Evolutionary conservation across 2,329 filamentous ascomycete genomes (phyloP).

Genomic region (Metarhizium anisopliae): DNA sequence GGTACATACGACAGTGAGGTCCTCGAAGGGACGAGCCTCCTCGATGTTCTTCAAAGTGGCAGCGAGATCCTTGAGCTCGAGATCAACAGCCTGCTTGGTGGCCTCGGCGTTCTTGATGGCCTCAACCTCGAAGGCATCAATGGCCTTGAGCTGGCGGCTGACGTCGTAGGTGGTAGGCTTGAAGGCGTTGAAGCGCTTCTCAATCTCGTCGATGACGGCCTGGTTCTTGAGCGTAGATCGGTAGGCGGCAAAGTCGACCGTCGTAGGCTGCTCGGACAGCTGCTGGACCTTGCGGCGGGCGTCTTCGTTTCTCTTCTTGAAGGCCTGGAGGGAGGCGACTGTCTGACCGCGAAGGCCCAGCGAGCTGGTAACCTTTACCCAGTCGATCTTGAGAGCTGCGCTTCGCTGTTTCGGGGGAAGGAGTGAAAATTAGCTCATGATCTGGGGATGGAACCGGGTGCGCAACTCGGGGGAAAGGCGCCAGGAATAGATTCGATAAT

Average conservation of each 20-base stretch:
- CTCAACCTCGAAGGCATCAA: slow-evolving; percentile 95
- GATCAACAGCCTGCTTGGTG: slow-evolving; percentile 92
- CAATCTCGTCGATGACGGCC: slow-evolving; percentile 90
- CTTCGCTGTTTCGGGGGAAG: slow-evolving; percentile 59
- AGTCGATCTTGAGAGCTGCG: slow-evolving; percentile 98
- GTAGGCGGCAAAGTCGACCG: slow-evolving; percentile 91
- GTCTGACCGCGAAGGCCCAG: slow-evolving; percentile 96
- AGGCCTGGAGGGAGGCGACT: slow-evolving; percentile 79
- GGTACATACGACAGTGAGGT: slow-evolving; percentile 87
- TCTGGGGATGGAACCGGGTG: not conserved
- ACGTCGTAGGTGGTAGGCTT: slow-evolving; percentile 93
- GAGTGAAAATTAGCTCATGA: slow-evolving; percentile 47
- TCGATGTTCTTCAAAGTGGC: slow-evolving; percentile 97
- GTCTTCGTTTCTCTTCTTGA: slow-evolving; percentile 99
- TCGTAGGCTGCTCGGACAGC: slow-evolving; percentile 75
- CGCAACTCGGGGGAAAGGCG: not conserved
- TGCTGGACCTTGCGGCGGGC: slow-evolving; percentile 85
- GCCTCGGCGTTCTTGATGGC: slow-evolving; percentile 94
- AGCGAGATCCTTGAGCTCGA: slow-evolving; percentile 87
- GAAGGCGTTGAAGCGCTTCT: slow-evolving; percentile 88
- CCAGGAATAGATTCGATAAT: not conserved
- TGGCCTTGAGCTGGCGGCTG: slow-evolving; percentile 88
- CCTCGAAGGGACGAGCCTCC: slow-evolving; percentile 88
- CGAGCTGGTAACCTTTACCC: slow-evolving; percentile 87
- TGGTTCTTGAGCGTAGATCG: slow-evolving; percentile 90